These are phyloP conservation scores for Boletus insuetus DNA, from an alignment of 768 basidiomycete species.

Conservation along the genomic window DNA sequence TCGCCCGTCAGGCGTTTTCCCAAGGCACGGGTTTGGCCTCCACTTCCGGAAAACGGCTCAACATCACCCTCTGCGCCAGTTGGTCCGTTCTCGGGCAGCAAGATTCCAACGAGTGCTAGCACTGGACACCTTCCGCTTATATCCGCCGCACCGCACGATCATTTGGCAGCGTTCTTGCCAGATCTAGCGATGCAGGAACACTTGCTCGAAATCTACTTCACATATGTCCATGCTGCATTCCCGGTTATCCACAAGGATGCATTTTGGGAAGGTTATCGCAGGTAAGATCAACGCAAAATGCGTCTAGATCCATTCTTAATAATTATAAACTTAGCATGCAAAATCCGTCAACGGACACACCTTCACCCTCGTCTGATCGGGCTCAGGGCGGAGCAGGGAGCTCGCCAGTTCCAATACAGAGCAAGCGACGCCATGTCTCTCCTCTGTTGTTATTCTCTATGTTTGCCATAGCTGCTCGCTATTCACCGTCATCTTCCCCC, in stretches of 20 bases:
- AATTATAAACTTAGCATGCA: constrained; percentile 18
- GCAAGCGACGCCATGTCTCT: constrained; percentile 49
- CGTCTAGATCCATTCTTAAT: not conserved
- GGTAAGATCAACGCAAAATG: constrained; percentile 26
- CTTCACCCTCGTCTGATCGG: constrained; percentile 29
- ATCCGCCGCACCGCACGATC: constrained; percentile 31
- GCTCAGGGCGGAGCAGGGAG: constrained; percentile 15
- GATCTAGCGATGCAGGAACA: constrained; percentile 57
- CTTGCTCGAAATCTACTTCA: constrained; percentile 75
- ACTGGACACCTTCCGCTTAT: constrained; percentile 16
- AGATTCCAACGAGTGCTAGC: constrained; percentile 6
- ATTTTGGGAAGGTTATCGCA: constrained; percentile 59
- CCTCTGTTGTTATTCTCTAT: constrained; percentile 76
- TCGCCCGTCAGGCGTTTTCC: constrained; percentile 65
- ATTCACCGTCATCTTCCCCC: constrained; percentile 37
- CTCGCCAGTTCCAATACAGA: constrained; percentile 37
- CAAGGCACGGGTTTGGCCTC: constrained; percentile 87
- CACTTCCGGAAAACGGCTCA: constrained; percentile 35
- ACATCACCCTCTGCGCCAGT: constrained; percentile 9
- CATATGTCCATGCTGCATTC: constrained; percentile 74
- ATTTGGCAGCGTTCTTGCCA: constrained; percentile 51
- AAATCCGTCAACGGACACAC: constrained; percentile 28
- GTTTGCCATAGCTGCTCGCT: constrained; percentile 80
- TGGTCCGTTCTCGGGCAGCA: constrained; percentile 1
- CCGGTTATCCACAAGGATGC: constrained; percentile 72